phyloP scores from a whole-genome alignment of 345 rosid genomes.

The Diplotaxis tenuifolia region DNA sequence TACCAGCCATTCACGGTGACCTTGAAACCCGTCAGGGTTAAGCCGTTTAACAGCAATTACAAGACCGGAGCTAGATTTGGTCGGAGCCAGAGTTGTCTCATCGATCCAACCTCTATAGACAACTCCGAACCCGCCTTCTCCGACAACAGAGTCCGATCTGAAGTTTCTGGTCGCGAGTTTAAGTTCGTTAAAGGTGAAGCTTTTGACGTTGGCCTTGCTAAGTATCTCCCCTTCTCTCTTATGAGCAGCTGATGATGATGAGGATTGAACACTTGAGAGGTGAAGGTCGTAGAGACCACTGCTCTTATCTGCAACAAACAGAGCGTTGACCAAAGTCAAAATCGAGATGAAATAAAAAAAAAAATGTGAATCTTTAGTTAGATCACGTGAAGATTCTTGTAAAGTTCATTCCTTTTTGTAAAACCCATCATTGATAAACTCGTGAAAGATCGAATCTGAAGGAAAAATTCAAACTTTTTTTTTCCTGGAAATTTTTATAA shows the following conservation, averaged over 20 bases:
- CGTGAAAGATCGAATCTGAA: background rate
- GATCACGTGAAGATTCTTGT: slow-evolving; percentile 12
- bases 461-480: background rate
- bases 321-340: slow-evolving; percentile 30
- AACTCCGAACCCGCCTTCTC: slow-evolving; percentile 96
- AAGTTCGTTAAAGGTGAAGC: slow-evolving; percentile 65
- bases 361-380: background rate
- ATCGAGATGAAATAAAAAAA: background rate
- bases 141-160: slow-evolving; percentile 89
- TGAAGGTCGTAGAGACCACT: slow-evolving; percentile 42
- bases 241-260: slow-evolving; percentile 48
- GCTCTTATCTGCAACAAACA: slow-evolving; percentile 37
- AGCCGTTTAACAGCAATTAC: slow-evolving; percentile 90
- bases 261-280: slow-evolving; percentile 43
- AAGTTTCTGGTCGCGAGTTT: slow-evolving; percentile 85
- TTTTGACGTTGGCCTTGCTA: slow-evolving; percentile 62
- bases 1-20: slow-evolving; percentile 98
- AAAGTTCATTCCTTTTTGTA: slow-evolving; percentile 3
- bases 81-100: slow-evolving; percentile 58
- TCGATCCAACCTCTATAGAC: slow-evolving; percentile 97
- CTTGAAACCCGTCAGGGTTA: slow-evolving; percentile 83
- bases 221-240: slow-evolving; percentile 79
- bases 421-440: background rate
- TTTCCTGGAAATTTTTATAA: background rate
- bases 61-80: slow-evolving; percentile 77